Evolutionary conservation across 208 protist genomes (phyloP).

Genomic region (Strigomonas galati): DNA sequence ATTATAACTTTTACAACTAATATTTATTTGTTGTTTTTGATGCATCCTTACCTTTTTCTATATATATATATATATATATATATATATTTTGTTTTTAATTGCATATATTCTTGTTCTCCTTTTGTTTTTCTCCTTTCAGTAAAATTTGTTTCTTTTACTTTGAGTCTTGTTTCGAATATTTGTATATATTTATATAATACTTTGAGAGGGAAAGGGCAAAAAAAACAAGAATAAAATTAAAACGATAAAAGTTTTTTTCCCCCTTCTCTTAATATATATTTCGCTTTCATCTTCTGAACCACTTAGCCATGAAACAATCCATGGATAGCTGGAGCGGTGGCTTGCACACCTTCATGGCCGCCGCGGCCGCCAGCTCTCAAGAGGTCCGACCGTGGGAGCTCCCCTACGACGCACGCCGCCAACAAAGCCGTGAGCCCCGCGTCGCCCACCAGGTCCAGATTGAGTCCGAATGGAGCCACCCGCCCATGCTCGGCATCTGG

Average conservation of each 20-base stretch:
- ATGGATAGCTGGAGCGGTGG: conserved; percentile 1
- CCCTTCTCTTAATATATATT: conserved; percentile 1
- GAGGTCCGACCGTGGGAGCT: conserved; percentile 23
- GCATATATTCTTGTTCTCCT: background rate
- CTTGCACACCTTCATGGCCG: background rate
- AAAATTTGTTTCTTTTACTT: background rate
- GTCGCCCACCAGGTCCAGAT: conserved; percentile 34
- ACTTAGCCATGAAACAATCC: background rate
- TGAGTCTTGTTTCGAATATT: background rate
- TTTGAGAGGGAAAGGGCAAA: too few species aligned
- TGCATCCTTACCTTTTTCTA: background rate
- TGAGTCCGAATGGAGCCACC: conserved; percentile 39
- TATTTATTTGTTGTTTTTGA: background rate
- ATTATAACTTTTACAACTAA: background rate
- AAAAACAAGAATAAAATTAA: too few species aligned
- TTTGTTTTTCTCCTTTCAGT: background rate
- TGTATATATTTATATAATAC: too few species aligned
- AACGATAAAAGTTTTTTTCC: background rate
- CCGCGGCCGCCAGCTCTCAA: background rate
- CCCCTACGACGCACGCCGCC: conserved; percentile 36
- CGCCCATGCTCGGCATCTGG: conserved; percentile 42
- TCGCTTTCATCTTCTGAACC: background rate
- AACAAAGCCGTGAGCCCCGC: conserved; percentile 28
- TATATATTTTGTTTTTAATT: background rate
- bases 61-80: background rate